Conservation (phyloP, 2,329 filamentous ascomycete species). For the Hypoxylon sp. region DNA sequence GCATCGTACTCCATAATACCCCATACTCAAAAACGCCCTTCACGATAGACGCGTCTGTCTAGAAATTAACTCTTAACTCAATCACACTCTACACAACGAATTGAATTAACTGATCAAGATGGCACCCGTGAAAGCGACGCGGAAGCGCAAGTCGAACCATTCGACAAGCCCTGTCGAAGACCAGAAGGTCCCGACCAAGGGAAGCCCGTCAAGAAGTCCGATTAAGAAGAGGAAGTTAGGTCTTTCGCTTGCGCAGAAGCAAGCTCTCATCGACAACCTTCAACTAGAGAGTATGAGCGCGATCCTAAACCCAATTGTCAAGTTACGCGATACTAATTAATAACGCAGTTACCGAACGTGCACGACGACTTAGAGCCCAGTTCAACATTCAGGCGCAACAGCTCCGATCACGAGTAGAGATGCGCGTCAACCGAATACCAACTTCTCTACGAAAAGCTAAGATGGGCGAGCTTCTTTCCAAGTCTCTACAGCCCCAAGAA, state of each 20-base stretch:
- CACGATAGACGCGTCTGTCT: conserved; percentile 35
- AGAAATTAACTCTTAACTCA: conserved; percentile 22
- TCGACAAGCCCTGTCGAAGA: conserved; percentile 48
- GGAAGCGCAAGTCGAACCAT: conserved; percentile 61
- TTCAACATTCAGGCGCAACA: conserved; percentile 90
- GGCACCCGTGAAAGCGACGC: conserved; percentile 45
- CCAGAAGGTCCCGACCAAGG: conserved; percentile 53
- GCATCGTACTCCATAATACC: conserved; percentile 30
- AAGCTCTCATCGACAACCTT: conserved; percentile 88
- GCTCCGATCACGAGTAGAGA: conserved; percentile 86
- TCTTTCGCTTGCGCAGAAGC: conserved; percentile 80
- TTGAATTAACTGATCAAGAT: conserved; percentile 53
- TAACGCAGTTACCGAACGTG: conserved; percentile 54
- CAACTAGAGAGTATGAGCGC: conserved; percentile 82
- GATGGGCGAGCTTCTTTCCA: conserved; percentile 81
- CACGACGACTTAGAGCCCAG: conserved; percentile 87
- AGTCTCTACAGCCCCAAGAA: conserved; percentile 61
- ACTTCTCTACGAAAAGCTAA: conserved; percentile 80
- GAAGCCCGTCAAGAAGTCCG: conserved; percentile 67
- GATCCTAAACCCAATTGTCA: not conserved
- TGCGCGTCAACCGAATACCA: conserved; percentile 93
- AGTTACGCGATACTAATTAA: conserved; percentile 23
- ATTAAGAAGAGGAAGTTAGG: conserved; percentile 71
- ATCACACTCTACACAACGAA: conserved; percentile 37
- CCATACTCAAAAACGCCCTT: conserved; percentile 23